Evolutionary conservation across 2,329 filamentous ascomycete species (phyloP), one percentile per base, ranked within the genome.

Genomic region (Stagonosporopsis tanaceti): DNA sequence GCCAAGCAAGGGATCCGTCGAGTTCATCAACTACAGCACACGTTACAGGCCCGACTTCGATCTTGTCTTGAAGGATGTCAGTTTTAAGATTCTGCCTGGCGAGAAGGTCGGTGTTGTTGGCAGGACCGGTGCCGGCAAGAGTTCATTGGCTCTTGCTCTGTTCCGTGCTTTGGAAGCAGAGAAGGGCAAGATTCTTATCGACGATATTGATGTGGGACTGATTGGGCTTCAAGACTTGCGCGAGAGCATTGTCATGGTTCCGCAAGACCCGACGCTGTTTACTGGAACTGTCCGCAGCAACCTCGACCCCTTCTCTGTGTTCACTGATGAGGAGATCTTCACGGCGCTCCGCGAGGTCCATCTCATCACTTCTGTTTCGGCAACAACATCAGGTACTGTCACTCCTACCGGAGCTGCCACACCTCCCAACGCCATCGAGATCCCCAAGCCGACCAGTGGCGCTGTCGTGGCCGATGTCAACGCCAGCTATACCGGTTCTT

Each of bases 81-180:
- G 86, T 1, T 96, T 99, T 82, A 92, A 90, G 72, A 93, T 99
- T 61, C 82, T 88, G 27, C 87, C 93, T 1, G 87, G 87, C 30
- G 92, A 99, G 78, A 97, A 97, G 81, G 91, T 99, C 17, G 95
- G 95, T 56, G 96, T 99, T 55, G 95, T 98, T 28, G 95, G 95
- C 51, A 87, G 95, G 59, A 99, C 95, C 0, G 95, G 95, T 60
- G 95, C 95, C 4, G 95, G 95, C 56, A 99, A 99, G 83, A 97
- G 93, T 73, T 98, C 95, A 4, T 82, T 99, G 50, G 93, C 95
- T 0, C 82, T 98, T 59, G 94, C 95, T 4, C 84, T 99, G 25
- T 98, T 99, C 87, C 89, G 95, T 55, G 93, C 93, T 1, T 82
- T 99, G 2, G 95, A 99, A 77, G 93, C 95, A 0, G 93, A 97